These are phyloP conservation scores for Phytomonas francai DNA, from an alignment of 208 protist species.

Conservation along the genomic window DNA sequence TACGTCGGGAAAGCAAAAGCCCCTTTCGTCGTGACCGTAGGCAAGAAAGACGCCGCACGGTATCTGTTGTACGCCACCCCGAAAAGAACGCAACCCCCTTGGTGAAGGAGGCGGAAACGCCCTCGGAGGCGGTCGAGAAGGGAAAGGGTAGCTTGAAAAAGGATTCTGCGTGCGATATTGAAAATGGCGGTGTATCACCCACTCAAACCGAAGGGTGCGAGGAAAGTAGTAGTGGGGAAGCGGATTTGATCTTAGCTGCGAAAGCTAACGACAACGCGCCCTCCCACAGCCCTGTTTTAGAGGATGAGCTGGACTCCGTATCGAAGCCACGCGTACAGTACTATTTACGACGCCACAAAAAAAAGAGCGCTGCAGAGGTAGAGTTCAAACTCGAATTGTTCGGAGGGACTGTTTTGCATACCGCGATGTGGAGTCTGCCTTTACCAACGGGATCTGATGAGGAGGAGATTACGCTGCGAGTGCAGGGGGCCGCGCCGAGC, in stretches of 20 bases:
- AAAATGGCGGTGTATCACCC: not conserved
- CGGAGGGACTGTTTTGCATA: constrained; percentile 34
- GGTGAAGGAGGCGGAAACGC: not conserved
- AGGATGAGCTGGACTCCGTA: constrained; percentile 56
- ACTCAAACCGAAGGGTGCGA: not conserved
- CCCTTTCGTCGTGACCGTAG: constrained; percentile 65
- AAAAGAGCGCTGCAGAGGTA: constrained; percentile 4
- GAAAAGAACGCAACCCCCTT: not conserved
- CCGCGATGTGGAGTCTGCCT: constrained; percentile 34
- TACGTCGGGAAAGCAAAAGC: constrained; percentile 49
- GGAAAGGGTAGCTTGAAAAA: not conserved
- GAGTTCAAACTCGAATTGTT: constrained; percentile 11
- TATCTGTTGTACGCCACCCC: constrained; percentile 7
- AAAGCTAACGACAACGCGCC: not conserved
- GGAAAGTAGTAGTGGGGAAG: not conserved
- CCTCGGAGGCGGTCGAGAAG: not conserved
- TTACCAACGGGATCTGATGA: constrained; percentile 17
- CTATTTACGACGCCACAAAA: constrained; percentile 56
- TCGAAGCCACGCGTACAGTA: constrained; percentile 69
- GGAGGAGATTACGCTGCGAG: constrained; percentile 11
- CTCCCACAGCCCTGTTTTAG: constrained; percentile 4
- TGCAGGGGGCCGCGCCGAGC: constrained; percentile 49
- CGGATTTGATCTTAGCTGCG: too few relatives aligned
- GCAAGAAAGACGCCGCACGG: constrained; percentile 14
- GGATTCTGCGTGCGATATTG: not conserved